phyloP scores from a whole-genome alignment of 2,329 filamentous ascomycete genomes.

The Lasiodiplodia sp. region DNA sequence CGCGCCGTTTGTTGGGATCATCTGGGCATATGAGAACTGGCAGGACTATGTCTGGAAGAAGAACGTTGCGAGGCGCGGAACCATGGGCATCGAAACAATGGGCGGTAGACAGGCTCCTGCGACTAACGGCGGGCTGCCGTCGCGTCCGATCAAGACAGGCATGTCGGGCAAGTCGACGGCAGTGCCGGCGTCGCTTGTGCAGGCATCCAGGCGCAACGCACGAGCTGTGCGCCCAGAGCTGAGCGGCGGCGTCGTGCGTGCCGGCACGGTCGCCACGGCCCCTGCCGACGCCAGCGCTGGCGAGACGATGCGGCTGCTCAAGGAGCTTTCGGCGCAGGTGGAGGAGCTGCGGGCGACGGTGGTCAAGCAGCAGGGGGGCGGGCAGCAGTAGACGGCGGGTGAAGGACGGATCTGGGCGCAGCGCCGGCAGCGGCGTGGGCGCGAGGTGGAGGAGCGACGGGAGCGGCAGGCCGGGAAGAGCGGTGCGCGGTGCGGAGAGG shows the following conservation, averaged over 20 bases:
- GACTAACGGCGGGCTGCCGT: conserved; percentile 20
- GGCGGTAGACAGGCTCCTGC: conserved; percentile 20
- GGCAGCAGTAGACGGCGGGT: conserved; percentile 13
- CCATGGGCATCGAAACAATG: conserved; percentile 17
- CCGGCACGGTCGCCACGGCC: neutral
- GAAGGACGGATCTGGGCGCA: conserved; percentile 5
- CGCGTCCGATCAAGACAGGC: conserved; percentile 19
- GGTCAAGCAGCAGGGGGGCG: conserved; percentile 23
- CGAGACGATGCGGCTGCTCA: conserved; percentile 27
- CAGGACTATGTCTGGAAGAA: conserved; percentile 36
- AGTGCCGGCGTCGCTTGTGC: conserved; percentile 26
- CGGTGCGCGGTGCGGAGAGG: conserved; percentile 29
- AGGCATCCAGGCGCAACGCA: conserved; percentile 19
- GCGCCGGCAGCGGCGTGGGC: conserved; percentile 7
- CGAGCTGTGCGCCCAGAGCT: conserved; percentile 8
- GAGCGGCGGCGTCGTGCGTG: conserved; percentile 15
- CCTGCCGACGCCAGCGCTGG: conserved; percentile 10
- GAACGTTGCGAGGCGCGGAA: conserved; percentile 14
- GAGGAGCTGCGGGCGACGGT: conserved; percentile 29
- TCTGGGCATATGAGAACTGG: conserved; percentile 69
- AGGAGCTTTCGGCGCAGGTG: conserved; percentile 24
- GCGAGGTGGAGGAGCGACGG: conserved; percentile 6
- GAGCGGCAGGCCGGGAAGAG: conserved; percentile 19
- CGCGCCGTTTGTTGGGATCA: conserved; percentile 72
- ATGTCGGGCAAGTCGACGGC: conserved; percentile 15